These are phyloP conservation scores for Diaporthe sp. DNA, from an alignment of 2,329 filamentous ascomycete genomes.

Conservation along the genomic window DNA sequence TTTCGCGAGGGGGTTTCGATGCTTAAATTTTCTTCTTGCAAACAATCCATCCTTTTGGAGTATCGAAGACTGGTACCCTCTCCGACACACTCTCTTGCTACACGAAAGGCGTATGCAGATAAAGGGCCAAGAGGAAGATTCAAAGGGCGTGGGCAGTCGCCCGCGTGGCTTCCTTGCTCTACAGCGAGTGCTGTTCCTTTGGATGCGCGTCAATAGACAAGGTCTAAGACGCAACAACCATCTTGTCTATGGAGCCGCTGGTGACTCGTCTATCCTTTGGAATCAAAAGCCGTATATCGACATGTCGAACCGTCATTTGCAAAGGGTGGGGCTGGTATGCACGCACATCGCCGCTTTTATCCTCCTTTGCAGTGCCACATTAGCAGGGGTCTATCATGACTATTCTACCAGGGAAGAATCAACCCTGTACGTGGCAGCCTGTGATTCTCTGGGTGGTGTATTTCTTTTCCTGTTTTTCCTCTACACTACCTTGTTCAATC, in stretches of 20 bases:
- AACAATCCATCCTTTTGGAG: not conserved
- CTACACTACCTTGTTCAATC: not conserved
- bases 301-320: not conserved
- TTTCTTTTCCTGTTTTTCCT: too few relatives aligned
- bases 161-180: not conserved
- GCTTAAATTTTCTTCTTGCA: not conserved
- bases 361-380: not conserved
- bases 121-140: not conserved
- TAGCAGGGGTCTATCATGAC: too few relatives aligned
- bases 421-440: too few relatives aligned
- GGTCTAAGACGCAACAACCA: not conserved
- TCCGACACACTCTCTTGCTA: not conserved
- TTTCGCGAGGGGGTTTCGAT: not conserved
- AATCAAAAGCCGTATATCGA: not conserved
- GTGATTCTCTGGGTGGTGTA: too few relatives aligned
- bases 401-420: too few relatives aligned
- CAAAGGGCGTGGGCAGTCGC: not conserved
- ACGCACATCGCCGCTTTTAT: not conserved
- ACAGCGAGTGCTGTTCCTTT: not conserved
- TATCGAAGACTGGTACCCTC: not conserved
- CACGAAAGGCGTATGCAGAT: not conserved
- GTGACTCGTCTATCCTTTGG: not conserved
- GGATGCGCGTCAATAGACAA: not conserved
- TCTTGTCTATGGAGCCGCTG: not conserved
- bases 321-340: not conserved